Evolutionary conservation across 495 filamentous ascomycete species (phyloP), one percentile per base, ranked within the genome.

Genomic region (Neurospora terricola): DNA sequence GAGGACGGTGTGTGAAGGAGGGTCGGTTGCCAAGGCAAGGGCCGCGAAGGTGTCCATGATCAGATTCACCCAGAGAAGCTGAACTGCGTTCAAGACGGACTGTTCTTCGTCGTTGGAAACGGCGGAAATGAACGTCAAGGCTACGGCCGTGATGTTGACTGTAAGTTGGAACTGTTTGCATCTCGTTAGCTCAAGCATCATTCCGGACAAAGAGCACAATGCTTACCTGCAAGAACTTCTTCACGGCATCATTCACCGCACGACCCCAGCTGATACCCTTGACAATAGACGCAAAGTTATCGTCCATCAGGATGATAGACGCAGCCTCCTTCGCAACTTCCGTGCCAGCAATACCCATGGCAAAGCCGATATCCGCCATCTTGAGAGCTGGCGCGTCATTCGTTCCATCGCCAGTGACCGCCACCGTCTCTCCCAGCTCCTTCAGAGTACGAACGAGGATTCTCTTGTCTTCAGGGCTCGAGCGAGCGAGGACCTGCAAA

Each of bases 41-140:
- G 93, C 93, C 37, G 93, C 93, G 75, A 97, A 93, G 0, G 93
- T 96, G 76, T 97, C 93, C 94, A 97, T 97, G 80, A 97, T 96
- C 71, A 97, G 84, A 76, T 97, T 97, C 75, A 97, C 92, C 93
- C 93, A 97, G 38, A 97, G 87, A 39, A 97, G 86, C 82, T 97
- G 93, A 18, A 97, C 93, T 12, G 93, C 93, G 38, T 88, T 95
- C 68, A 97, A 84, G 43, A 96, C 93, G 69, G 93, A 93, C 71
- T 87, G 81, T 75, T 90, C 90, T 30, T 90, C 81, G 38, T 79
- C 79, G 76, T 87, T 93, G 34, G 91, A 88, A 34, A 96, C 90
- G 12, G 93, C 90, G 0, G 93, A 90, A 40, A 96, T 87, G 75
- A 97, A 96, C 5, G 93, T 95, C 66, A 96, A 83, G 16, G 90